Evolutionary conservation across 192 early-diverging fungal genomes (phyloP).

Genomic region (Geosiphon pyriformis): DNA sequence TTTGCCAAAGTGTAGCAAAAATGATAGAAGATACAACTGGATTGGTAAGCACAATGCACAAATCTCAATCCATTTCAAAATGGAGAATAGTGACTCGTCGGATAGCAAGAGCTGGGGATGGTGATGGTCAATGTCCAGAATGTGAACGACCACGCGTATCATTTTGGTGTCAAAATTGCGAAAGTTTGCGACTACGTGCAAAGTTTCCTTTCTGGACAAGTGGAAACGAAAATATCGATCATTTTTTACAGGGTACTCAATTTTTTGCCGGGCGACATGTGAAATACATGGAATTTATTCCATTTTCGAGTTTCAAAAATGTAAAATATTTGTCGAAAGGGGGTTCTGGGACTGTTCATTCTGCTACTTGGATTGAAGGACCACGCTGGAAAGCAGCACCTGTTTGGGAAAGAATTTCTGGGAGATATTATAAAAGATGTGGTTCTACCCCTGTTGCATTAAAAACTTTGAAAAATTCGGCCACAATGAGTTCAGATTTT

Average conservation of each 20-base stretch:
- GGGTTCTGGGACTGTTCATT: not conserved
- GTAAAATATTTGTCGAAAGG: not conserved
- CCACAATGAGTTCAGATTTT: conserved; percentile 1
- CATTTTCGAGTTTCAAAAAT: not conserved
- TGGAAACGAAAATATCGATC: not conserved
- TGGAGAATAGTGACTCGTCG: not conserved
- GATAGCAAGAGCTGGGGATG: not conserved
- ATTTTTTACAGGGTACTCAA: not conserved
- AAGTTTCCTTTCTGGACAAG: conserved; percentile 9
- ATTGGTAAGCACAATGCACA: no score
- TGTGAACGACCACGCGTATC: not conserved
- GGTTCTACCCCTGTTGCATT: not conserved
- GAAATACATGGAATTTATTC: conserved; percentile 9
- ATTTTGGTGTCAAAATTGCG: conserved; percentile 3
- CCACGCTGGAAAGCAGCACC: not conserved
- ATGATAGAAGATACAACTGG: no score
- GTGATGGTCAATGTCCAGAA: not conserved
- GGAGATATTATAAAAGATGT: not conserved
- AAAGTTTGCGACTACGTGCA: not conserved
- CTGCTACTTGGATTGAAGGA: conserved; percentile 4
- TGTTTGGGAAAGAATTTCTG: not conserved
- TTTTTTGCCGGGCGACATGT: not conserved
- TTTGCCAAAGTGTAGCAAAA: no score
- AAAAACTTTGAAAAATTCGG: not conserved
- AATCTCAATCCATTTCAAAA: not conserved